Conservation (phyloP, 78 protist species). For the Guillardia theta region DNA sequence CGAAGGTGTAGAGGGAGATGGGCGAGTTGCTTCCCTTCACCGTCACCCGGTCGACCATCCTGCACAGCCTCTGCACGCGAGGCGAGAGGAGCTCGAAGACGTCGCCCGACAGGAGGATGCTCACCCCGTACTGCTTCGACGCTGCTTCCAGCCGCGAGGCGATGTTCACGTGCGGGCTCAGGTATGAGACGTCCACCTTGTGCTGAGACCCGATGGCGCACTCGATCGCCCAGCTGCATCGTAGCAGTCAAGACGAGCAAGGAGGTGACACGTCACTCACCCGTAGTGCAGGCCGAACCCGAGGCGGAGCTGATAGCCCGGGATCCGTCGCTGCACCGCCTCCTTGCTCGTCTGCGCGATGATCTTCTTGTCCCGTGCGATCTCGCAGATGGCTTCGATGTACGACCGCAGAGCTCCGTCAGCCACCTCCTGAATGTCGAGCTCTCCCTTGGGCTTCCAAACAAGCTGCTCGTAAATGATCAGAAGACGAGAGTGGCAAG, state of each 20-base stretch:
- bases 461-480: no score
- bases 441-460: constrained; percentile 10
- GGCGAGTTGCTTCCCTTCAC: constrained; percentile 25
- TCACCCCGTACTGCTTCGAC: constrained; percentile 43
- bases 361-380: background rate
- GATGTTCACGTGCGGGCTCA: constrained; percentile 47
- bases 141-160: constrained; percentile 37
- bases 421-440: background rate
- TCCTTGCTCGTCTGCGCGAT: background rate
- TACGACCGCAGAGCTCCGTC: background rate
- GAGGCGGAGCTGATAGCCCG: background rate
- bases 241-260: no score
- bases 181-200: constrained; percentile 39
- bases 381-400: background rate
- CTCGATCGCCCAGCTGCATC: constrained; percentile 38
- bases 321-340: background rate
- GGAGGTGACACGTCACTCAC: no score
- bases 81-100: background rate
- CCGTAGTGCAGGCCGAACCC: constrained; percentile 48
- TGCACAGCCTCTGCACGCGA: background rate
- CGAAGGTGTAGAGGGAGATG: constrained; percentile 29
- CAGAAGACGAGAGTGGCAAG: no score
- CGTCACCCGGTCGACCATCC: constrained; percentile 40
- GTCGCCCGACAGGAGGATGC: background rate
- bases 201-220: constrained; percentile 33